Percentiles rank a stretch among this genome's conserved stretches.
Evolutionary conservation across 257 asterid genomes (phyloP).

Genomic region (Solanum pennellii): DNA sequence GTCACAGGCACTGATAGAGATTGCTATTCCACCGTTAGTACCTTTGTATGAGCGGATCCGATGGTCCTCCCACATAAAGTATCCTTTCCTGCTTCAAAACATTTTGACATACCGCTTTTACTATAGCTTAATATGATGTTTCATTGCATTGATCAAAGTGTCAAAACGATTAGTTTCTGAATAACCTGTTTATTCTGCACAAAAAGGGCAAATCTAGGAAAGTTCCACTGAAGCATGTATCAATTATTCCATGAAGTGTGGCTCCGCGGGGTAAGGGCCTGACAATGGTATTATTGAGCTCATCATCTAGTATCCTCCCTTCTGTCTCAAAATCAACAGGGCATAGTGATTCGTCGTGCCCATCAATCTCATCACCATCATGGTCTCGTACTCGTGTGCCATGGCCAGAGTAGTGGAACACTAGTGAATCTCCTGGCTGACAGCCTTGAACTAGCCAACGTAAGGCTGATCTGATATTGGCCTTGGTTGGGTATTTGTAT

Average conservation of each 20-base stretch:
- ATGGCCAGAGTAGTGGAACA: slow-evolving; percentile 83
- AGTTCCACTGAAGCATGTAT: slow-evolving; percentile 86
- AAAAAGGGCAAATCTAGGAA: slow-evolving; percentile 50
- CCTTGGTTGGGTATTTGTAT: slow-evolving; percentile 47
- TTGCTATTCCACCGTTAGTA: slow-evolving; percentile 63
- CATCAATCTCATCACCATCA: slow-evolving; percentile 74
- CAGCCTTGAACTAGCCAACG: slow-evolving; percentile 70
- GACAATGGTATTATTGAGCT: slow-evolving; percentile 57
- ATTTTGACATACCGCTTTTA: not conserved
- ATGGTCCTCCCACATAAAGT: slow-evolving; percentile 64
- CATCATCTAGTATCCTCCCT: slow-evolving; percentile 79
- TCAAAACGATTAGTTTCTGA: not conserved
- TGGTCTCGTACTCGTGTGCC: slow-evolving; percentile 51
- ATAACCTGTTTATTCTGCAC: slow-evolving; percentile 63
- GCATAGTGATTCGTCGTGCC: slow-evolving; percentile 57
- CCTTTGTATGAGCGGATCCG: slow-evolving; percentile 36
- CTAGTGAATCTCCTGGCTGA: slow-evolving; percentile 67
- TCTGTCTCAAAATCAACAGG: slow-evolving; percentile 68
- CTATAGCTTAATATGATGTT: not conserved
- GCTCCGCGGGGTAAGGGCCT: slow-evolving; percentile 73
- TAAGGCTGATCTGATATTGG: slow-evolving; percentile 49
- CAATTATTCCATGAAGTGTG: slow-evolving; percentile 69
- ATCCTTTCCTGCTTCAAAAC: slow-evolving; percentile 40
- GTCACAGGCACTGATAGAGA: slow-evolving; percentile 76
- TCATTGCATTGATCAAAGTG: not conserved